phyloP scores from a whole-genome alignment of 352 stramenopile genomes.

The Peronospora farinosa region DNA sequence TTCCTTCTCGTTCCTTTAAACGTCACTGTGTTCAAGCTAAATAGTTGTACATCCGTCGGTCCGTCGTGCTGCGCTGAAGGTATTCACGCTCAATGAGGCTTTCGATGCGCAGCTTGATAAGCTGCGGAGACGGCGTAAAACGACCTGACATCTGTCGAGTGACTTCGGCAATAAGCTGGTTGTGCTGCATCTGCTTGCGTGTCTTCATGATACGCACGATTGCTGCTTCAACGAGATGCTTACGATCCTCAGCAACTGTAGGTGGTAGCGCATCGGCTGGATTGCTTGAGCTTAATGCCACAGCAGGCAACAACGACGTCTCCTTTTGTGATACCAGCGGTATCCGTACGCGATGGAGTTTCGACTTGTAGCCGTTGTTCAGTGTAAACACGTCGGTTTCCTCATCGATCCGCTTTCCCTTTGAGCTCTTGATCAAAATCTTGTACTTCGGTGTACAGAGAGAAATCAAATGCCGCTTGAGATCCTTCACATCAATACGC shows the following conservation, averaged over 20 bases:
- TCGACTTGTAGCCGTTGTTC: constrained; percentile 93
- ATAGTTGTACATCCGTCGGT: constrained; percentile 96
- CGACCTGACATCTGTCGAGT: constrained; percentile 81
- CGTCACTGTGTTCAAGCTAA: constrained; percentile 78
- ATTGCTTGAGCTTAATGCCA: constrained; percentile 30
- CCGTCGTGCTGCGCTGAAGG: constrained; percentile 89
- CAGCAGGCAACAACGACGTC: constrained; percentile 44
- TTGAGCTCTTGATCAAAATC: constrained; percentile 96
- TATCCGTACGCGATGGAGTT: constrained; percentile 84
- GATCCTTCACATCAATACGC: constrained; percentile 80
- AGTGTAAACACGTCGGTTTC: constrained; percentile 92
- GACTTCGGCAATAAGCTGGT: constrained; percentile 88
- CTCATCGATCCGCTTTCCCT: constrained; percentile 93
- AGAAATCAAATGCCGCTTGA: constrained; percentile 94
- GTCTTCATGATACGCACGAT: constrained; percentile 96
- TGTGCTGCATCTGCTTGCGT: constrained; percentile 89
- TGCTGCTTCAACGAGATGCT: constrained; percentile 91
- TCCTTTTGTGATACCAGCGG: constrained; percentile 82
- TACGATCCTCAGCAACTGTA: constrained; percentile 93
- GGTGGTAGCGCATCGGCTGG: constrained; percentile 73
- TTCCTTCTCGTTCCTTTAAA: neutral
- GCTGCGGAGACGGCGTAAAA: constrained; percentile 91
- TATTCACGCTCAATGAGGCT: constrained; percentile 99
- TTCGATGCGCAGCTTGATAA: constrained; percentile 98
- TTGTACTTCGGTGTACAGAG: constrained; percentile 96